Evolutionary conservation across 352 stramenopile genomes (phyloP), one percentile per base, ranked within the genome.

Genomic region (Globisporangium okanoganense): DNA sequence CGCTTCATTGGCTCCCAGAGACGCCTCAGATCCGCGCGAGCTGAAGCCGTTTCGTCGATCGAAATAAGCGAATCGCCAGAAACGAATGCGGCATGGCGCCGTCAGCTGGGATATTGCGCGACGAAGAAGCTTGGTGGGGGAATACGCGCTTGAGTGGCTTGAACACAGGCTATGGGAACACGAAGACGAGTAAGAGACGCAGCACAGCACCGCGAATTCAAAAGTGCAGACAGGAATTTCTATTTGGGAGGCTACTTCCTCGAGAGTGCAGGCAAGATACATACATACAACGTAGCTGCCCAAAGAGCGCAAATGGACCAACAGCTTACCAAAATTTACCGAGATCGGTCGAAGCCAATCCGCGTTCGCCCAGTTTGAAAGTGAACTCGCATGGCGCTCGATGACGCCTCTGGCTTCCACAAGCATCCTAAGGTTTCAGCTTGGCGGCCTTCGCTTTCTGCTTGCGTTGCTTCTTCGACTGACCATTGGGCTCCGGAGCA

Each of bases 401-500:
- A n/a, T n/a, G n/a, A n/a, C 13, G 16, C 14, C 38, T 20, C 38
- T 25, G 7, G 12, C 22, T 22, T 52, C 3, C 14, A 35, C 25
- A 52, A 16, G 27, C 25, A 24, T 25, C 53, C 49, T 58, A 51
- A 35, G 47, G 16, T 25, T 57, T 57, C 24, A 43, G 25, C 36
- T 64, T 64, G 7, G 48, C 35, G 20, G 58, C 58, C 18, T 64
- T 64, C 48, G 54, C 54, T 29, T 64, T 64, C 58, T 57, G 36
- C 33, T 64, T 57, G 36, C 58, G 58, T 40, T 64, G 58, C 58
- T 64, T 64, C 36, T 64, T 64, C 25, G 47, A 41, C n/a, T 55
- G 48, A 2, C 48, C 48, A 13, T 27, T 55, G 7, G 48, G 25
- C 27, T 55, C 48, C 0, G 27, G 9, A 14, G 48, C 27, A 31